phyloP scores from a whole-genome alignment of 805 yeast species.

The Blastobotrys mokoenaii region DNA sequence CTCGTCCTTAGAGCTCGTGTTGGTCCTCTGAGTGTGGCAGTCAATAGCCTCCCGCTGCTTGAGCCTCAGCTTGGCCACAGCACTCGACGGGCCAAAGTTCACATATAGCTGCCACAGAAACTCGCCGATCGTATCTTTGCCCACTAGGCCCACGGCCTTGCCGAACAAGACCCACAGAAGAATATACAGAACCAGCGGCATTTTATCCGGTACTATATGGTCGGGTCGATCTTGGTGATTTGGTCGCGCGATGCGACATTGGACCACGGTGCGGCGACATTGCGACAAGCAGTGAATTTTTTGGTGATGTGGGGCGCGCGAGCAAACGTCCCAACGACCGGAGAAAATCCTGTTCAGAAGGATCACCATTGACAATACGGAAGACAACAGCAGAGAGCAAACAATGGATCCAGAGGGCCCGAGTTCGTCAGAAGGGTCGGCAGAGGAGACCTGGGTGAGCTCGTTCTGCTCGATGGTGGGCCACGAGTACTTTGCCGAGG shows the following conservation, averaged over 20 bases:
- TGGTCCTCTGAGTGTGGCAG: conserved; percentile 44
- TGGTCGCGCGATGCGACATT: too few species aligned
- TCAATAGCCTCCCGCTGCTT: conserved; percentile 38
- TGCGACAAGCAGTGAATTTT: too few species aligned
- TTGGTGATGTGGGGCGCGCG: background rate
- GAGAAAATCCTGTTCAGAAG: background rate
- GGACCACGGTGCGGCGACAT: too few species aligned
- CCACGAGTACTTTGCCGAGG: conserved; percentile 88
- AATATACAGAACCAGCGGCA: conserved; percentile 13
- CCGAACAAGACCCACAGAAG: conserved; percentile 33
- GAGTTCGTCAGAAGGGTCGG: conserved; percentile 24
- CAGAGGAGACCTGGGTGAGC: conserved; percentile 71
- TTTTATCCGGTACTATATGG: background rate
- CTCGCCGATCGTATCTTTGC: conserved; percentile 25
- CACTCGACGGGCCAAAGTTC: conserved; percentile 30
- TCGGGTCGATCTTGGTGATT: background rate
- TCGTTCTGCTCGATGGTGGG: conserved; percentile 72
- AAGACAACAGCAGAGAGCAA: background rate
- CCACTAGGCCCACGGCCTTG: conserved; percentile 32
- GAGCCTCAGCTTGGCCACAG: conserved; percentile 25
- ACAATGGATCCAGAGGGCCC: background rate
- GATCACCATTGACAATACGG: background rate
- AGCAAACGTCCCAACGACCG: background rate
- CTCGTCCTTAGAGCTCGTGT: conserved; percentile 81
- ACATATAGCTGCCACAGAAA: conserved; percentile 35